These are phyloP conservation scores for Prunus salicina DNA, from an alignment of 306 rosid genomes.

Conservation along the genomic window DNA sequence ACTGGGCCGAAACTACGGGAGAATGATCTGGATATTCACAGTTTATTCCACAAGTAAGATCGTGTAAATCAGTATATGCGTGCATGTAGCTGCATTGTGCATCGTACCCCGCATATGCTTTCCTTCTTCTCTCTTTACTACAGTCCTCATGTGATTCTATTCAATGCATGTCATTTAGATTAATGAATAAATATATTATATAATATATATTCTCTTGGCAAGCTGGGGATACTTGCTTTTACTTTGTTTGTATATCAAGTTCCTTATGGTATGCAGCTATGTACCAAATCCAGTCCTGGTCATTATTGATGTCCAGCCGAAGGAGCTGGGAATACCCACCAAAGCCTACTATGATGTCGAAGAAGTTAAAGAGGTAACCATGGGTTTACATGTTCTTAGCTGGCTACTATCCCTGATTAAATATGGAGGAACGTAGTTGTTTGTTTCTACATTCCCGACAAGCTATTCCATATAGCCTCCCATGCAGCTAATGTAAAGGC, in stretches of 20 bases:
- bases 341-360: conserved; percentile 90
- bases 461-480: neutral
- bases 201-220: neutral
- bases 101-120: neutral
- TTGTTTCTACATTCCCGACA: neutral
- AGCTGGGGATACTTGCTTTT: neutral
- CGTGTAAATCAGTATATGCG: neutral
- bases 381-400: neutral
- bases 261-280: conserved; percentile 43
- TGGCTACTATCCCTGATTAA: neutral
- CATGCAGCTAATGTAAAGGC: conserved; percentile 8
- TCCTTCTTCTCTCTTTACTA: neutral
- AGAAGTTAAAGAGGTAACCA: conserved; percentile 77
- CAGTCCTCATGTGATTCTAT: neutral
- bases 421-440: neutral
- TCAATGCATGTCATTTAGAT: neutral
- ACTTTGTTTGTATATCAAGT: neutral
- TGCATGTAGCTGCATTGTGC: neutral
- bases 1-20: conserved; percentile 89
- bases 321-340: conserved; percentile 94
- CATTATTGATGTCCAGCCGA: conserved; percentile 88
- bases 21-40: conserved; percentile 86
- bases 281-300: conserved; percentile 84
- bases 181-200: neutral
- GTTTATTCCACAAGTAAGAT: conserved; percentile 70